Base-by-base conservation (phyloP, 352 stramenopile genomes). In the Elongisporangium prolatum region DNA sequence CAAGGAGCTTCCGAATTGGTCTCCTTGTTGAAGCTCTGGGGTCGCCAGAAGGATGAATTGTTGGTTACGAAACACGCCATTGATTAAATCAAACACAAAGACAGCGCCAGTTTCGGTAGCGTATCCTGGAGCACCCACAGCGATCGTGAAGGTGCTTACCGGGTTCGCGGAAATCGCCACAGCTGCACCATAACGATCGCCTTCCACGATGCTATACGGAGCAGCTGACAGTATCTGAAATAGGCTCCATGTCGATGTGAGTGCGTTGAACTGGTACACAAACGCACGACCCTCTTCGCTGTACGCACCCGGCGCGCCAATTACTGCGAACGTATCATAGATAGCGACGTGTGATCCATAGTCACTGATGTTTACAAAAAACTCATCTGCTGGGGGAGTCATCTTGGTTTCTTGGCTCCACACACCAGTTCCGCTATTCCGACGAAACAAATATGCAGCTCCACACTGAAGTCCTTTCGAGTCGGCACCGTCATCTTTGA, bases 381-480 rank as follows among this genome's bases (percentile, higher is more conserved):
- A 13, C 48, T 72, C 56, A 0, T 24, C 54, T 0, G 73, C 18
- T 13, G 84, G 82, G 5, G 84, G 77, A 1, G 63, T 50, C 2
- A 93, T 22, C 56, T 95, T 95, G 21, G 60, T 50, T 9, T 65
- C 56, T 37, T 91, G 81, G 0, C 63, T 72, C 86, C 86, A 95
- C 11, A 70, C 74, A 7, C 62, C 61, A 2, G 61, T 67, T 3
- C 57, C 40, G 0, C 51, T 44, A 21, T 80, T 60, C 5, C 75
- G 66, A 2, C 37, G 56, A 56, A 91, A 95, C 0, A 93, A 50
- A 22, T 95, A 95, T 8, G 68, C 69, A 17, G 84, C 86, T 10
- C 86, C 86, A 21, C 83, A 85, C 48, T 91, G 81, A 10, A 84
- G 38, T 9, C 86, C 86, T 56, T 92, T 93, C 7, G 79, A 69